Percentiles rank a stretch among this genome's conserved stretches.
Conservation (phyloP, 495 filamentous ascomycete genomes). For the Aspergillus sclerotioniger region DNA sequence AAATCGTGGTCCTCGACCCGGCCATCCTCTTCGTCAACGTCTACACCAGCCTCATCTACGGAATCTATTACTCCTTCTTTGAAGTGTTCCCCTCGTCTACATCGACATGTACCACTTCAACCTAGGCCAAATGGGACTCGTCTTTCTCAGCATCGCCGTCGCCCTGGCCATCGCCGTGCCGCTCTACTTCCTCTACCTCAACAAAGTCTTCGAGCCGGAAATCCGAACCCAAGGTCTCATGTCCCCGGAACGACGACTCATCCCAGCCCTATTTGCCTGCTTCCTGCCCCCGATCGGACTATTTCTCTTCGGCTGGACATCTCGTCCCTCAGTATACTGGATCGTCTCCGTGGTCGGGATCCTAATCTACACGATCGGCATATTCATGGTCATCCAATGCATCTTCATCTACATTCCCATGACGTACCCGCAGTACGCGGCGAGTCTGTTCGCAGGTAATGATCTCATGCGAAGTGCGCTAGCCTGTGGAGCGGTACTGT, state of each 20-base stretch:
- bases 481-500: slow-evolving; percentile 49
- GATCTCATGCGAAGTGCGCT: slow-evolving; percentile 45
- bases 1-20: slow-evolving; percentile 63
- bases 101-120: slow-evolving; percentile 59
- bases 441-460: slow-evolving; percentile 51
- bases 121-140: slow-evolving; percentile 58
- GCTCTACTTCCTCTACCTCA: slow-evolving; percentile 36
- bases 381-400: slow-evolving; percentile 54
- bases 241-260: slow-evolving; percentile 45
- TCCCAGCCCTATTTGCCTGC: slow-evolving; percentile 53
- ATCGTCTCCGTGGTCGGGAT: slow-evolving; percentile 60
- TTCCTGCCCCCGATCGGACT: slow-evolving; percentile 56
- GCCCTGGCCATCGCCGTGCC: slow-evolving; percentile 52
- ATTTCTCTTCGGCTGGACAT: slow-evolving; percentile 65
- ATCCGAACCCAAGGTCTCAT: neutral
- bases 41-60: slow-evolving; percentile 64
- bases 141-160: slow-evolving; percentile 63
- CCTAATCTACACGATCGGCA: slow-evolving; percentile 46
- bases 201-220: slow-evolving; percentile 12
- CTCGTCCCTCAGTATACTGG: slow-evolving; percentile 56
- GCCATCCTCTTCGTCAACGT: slow-evolving; percentile 60
- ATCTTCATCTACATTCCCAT: slow-evolving; percentile 55
- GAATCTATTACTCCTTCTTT: slow-evolving; percentile 70
- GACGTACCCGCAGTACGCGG: slow-evolving; percentile 53
- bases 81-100: slow-evolving; percentile 73